Percentiles rank a stretch among this genome's conserved stretches.
Conservation (phyloP, 441 rosid genomes). For the Pelargonium fulgidum region DNA sequence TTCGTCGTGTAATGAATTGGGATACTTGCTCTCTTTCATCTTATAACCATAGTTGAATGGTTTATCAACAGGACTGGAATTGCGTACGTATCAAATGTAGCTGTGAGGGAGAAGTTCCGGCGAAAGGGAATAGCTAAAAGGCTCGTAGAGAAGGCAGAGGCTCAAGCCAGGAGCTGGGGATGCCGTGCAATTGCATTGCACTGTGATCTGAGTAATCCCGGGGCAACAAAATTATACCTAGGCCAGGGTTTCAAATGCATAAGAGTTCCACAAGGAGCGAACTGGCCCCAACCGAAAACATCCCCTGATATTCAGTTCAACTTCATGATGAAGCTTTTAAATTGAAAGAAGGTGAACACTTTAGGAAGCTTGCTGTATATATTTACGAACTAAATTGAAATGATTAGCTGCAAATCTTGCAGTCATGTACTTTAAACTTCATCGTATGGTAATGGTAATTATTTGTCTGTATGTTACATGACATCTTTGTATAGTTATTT, state of each 20-base stretch:
- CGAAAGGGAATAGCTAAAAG: conserved; percentile 75
- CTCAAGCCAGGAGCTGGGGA: conserved; percentile 77
- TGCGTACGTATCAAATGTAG: conserved; percentile 86
- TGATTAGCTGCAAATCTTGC: conserved; percentile 1
- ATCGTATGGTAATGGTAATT: not conserved
- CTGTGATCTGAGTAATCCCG: conserved; percentile 62
- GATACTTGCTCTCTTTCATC: not conserved
- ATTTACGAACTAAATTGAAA: not conserved
- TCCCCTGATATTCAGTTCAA: conserved; percentile 54
- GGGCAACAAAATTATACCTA: conserved; percentile 63
- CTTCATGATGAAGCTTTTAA: conserved; percentile 91
- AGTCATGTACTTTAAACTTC: not conserved
- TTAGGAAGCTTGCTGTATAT: conserved; percentile 11
- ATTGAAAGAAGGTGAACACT: conserved; percentile 15
- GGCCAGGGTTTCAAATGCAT: conserved; percentile 65
- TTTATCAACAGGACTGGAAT: conserved; percentile 59
- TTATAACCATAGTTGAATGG: not conserved
- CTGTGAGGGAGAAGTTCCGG: conserved; percentile 63
- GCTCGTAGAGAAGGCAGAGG: conserved; percentile 75
- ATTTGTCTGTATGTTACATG: not conserved
- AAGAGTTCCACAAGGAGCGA: conserved; percentile 72
- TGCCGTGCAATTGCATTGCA: conserved; percentile 78
- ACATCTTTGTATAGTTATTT: conserved; percentile 8
- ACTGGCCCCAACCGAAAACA: conserved; percentile 71
- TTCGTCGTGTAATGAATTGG: not conserved